Base-by-base conservation (phyloP, 1,284 basidiomycete species). In the Lentinula novae-zelandiae region DNA sequence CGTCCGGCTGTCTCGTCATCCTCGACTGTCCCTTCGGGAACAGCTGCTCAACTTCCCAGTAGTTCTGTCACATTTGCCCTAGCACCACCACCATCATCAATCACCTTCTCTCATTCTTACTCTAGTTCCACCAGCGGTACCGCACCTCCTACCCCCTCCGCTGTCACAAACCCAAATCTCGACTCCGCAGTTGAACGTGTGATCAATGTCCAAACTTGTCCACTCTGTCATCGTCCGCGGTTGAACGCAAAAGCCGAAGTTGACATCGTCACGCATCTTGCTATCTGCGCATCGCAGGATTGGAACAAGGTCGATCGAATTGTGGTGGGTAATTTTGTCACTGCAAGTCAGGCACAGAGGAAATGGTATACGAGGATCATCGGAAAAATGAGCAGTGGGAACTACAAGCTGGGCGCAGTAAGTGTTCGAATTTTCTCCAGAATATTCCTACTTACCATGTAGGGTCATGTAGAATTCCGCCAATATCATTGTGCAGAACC, bases 351-450 rank as follows among this genome's bases (percentile, higher is more conserved):
- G 76, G 96, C 97, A 58, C 96, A 98, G 76, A 82, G 96, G 69
- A 99, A 99, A 76, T 97, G 94, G 89, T 91, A 96, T 69, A 95
- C 93, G 61, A 95, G 93, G 77, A 83, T 97, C 48, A 81, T 97
- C 63, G 82, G 84, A 56, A 94, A 94, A 76, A 86, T 96, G 2
- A 90, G 90, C 0, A 83, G 84, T 63, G 96, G 96, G 1, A 83
- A 90, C 64, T 98, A 98, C 76, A 87, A 85, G 66, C 83, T 98
- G 34, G 96, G 96, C 6, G 96, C 95, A 64, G 90, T 92, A 65
- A 63, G 89, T 82, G 17, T 69, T 22, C 64, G 10, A 48, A 57
- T 44, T 31, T 39, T 39, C 36, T 51, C 5, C 7, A 17, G 3
- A 9, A 0, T 57, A 22, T 15, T 46, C 34, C 22, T 52, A 61